These are phyloP conservation scores for Colletotrichum sidae DNA, from an alignment of 2,329 filamentous ascomycete species.

Conservation along the genomic window DNA sequence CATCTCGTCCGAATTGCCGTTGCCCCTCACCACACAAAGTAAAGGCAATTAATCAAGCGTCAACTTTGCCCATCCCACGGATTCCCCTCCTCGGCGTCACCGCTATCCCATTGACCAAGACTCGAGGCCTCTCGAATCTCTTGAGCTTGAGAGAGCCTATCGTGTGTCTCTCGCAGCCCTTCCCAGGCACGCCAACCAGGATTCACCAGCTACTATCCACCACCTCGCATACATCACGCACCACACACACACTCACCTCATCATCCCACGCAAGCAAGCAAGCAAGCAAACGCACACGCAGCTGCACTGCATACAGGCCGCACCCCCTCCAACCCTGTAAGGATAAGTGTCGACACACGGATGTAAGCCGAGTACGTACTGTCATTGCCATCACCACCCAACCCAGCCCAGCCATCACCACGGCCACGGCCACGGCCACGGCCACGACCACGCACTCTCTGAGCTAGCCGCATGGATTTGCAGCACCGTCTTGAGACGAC, in stretches of 20 bases:
- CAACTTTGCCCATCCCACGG: slow-evolving; percentile 20
- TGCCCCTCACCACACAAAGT: background rate
- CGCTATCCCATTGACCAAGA: slow-evolving; percentile 17
- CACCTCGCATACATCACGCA: slow-evolving; percentile 4
- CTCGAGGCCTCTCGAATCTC: background rate
- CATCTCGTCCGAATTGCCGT: slow-evolving; percentile 15
- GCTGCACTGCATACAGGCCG: background rate
- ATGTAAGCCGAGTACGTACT: slow-evolving; percentile 26
- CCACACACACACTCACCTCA: slow-evolving; percentile 11
- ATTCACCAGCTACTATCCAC: too few relatives aligned
- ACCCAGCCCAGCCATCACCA: too few relatives aligned
- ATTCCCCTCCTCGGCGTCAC: slow-evolving; percentile 25
- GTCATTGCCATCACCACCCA: background rate
- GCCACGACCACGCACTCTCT: too few relatives aligned
- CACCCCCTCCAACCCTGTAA: background rate
- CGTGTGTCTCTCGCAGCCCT: too few relatives aligned
- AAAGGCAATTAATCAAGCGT: background rate
- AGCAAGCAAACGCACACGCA: background rate
- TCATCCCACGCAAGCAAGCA: too few relatives aligned
- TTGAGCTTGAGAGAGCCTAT: background rate
- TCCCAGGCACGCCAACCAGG: too few relatives aligned
- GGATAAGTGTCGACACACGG: background rate
- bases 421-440: too few relatives aligned
- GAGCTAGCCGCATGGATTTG: too few relatives aligned
- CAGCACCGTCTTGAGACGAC: too few relatives aligned